Evolutionary conservation across 768 basidiomycete genomes (phyloP), one percentile per base, ranked within the genome.

Genomic region (Termitomyces sp.): DNA sequence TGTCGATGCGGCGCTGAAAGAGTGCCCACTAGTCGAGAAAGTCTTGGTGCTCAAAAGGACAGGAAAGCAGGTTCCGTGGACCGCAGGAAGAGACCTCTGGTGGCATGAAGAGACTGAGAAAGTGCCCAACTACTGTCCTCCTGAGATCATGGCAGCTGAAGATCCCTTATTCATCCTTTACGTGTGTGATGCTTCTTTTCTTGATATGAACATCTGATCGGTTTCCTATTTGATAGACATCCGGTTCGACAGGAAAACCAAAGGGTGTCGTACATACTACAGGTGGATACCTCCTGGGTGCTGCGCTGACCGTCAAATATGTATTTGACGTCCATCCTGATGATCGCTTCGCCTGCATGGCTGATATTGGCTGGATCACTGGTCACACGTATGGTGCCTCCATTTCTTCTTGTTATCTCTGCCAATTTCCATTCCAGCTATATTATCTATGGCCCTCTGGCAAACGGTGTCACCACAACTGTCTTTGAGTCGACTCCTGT

Each of bases 101-200:
- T 98, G 95, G 95, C 88, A 98, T 66, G 94, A 98, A 72, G 93
- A 94, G 74, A 79, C 80, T 27, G 82, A 78, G 22, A 90, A 86
- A 70, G 94, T 97, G 16, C 85, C 91, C 18, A 82, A 80, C 57
- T 96, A 92, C 76, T 96, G 93, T 76, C 86, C 95, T 0, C 87
- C 87, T 16, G 92, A 92, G 74, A 69, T 89, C 61, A 93, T 99
- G 89, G 69, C 82, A 32, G 72, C 91, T n/a, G 96, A 99, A 70
- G 97, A 98, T 68, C 96, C 96, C 1, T 79, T 99, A 24, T 99
- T 99, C 74, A 98, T 99, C 68, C 94, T 99, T 59, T 99, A 98
- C 73, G 95, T 94, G 67, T 76, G 92, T 80, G 5, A n/a, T 27
- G 32, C 29, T 29, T 12, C 46, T n/a, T 43, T n/a, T 56, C 34